phyloP scores from a whole-genome alignment of 495 filamentous ascomycete species.

The Chaetomium fimeti region DNA sequence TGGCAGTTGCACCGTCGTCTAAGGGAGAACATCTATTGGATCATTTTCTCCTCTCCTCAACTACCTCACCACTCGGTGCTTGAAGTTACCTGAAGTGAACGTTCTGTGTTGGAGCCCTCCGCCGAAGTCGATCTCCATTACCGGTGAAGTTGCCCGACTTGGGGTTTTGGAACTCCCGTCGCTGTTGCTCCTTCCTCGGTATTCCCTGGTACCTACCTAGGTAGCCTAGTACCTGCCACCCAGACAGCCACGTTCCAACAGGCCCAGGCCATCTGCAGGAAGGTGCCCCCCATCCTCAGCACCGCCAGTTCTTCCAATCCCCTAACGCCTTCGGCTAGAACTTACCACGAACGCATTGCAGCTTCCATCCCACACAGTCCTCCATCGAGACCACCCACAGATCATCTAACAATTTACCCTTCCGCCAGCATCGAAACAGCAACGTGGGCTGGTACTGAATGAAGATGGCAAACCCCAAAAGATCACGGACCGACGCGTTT shows the following conservation, averaged over 20 bases:
- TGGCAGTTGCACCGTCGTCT: not conserved
- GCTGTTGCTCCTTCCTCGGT: not conserved
- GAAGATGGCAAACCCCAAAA: not conserved
- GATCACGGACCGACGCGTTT: not conserved
- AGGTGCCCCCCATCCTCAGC: not conserved
- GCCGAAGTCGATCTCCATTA: not conserved
- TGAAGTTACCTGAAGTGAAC: not conserved
- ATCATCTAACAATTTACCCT: not conserved
- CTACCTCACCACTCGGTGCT: too few species aligned
- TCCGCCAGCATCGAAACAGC: not conserved
- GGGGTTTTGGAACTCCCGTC: too few species aligned
- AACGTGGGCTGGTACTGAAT: not conserved
- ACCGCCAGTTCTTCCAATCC: not conserved
- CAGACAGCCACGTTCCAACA: not conserved
- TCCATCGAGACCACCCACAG: not conserved
- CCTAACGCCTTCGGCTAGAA: not conserved
- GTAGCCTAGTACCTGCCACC: not conserved
- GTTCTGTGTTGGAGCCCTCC: not conserved
- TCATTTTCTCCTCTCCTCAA: not conserved
- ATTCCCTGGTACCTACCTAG: not conserved
- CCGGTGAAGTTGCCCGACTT: too few species aligned
- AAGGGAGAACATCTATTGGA: too few species aligned
- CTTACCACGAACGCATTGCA: not conserved
- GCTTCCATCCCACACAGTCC: not conserved
- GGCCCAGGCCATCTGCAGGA: not conserved